Evolutionary conservation across 2,329 filamentous ascomycete genomes (phyloP), one percentile per base, ranked within the genome.

Genomic region (Verticillium albo-atrum): DNA sequence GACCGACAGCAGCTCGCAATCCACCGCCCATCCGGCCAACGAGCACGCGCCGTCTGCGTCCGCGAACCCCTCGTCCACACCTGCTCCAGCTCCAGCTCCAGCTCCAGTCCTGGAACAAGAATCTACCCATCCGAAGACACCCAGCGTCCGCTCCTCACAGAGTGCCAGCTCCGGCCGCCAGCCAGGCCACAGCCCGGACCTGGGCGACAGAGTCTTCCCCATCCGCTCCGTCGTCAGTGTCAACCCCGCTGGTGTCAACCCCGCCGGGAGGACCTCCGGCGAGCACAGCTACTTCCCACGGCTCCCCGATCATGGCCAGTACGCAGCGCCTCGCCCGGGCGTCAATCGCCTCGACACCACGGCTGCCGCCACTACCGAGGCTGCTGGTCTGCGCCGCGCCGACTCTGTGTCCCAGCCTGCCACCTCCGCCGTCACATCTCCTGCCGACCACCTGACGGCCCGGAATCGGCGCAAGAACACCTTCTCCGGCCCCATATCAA

Each of bases 201-300:
- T 70, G 28, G 70, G 72, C 32, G 81, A 93, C 67, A 83, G 89
- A 58, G 89, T 94, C 5, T 94, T 90, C 59, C 90, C 90, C n/a
- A 89, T 94, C 32, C 85, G 89, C 55, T 92, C 89, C n/a, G 87
- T 91, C 51, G 79, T 94, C 26, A 90, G 85, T 6, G 84, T 93
- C 47, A 87, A 90, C 65, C 84, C 84, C 6, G 74, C 72, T 54
- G 65, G 64, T 6, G 84, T 93, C 47, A 87, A 90, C 65, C 84
- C 84, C 6, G 74, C 72, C 55, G 65, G 64, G 56, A 72, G 74
- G 75, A 79, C 68, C 62, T 67, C 72, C 5, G 68, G 65, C 53
- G 76, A 79, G 12, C 64, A 68, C 35, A 75, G 76, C n/a, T 74
- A 75, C 60, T 74, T 76, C 55, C 65, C 72, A 7, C 68, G 71